Percentiles rank a stretch among this genome's conserved stretches.
Evolutionary conservation across 1,284 basidiomycete species (phyloP).

Genomic region (Malassezia arunalokei): DNA sequence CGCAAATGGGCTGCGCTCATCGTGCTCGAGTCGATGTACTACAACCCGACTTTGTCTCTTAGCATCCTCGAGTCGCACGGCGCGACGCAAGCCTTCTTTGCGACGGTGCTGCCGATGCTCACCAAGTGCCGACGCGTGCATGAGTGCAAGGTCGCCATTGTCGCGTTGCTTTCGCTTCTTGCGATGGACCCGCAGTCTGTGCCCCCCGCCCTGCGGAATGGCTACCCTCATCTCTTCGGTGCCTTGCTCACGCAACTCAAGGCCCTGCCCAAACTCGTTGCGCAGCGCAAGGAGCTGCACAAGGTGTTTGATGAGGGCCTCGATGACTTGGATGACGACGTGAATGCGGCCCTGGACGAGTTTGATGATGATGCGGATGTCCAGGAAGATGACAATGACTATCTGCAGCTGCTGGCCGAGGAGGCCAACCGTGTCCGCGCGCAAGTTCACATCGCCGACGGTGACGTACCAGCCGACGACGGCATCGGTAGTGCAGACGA

Average conservation of each 20-base stretch:
- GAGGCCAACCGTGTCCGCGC: conserved; percentile 34
- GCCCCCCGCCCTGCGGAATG: conserved; percentile 24
- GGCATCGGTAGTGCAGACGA: conserved; percentile 24
- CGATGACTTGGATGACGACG: conserved; percentile 22
- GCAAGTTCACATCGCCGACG: conserved; percentile 11
- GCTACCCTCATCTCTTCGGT: conserved; percentile 27
- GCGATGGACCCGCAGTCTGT: conserved; percentile 22
- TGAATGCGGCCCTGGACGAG: conserved; percentile 23
- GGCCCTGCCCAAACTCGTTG: conserved; percentile 30
- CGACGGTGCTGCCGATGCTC: conserved; percentile 55
- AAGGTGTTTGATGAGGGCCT: conserved; percentile 34
- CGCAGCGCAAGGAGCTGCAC: conserved; percentile 30
- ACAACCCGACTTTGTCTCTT: conserved; percentile 66
- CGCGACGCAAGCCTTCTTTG: conserved; percentile 63
- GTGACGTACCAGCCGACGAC: conserved; percentile 24
- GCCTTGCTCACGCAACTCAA: conserved; percentile 29
- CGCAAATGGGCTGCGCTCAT: conserved; percentile 69
- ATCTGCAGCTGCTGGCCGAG: conserved; percentile 39
- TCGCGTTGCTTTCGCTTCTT: conserved; percentile 52
- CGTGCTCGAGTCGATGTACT: conserved; percentile 69
- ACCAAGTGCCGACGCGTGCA: conserved; percentile 67
- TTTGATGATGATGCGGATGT: conserved; percentile 39
- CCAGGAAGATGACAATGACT: conserved; percentile 43
- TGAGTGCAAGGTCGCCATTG: conserved; percentile 71
- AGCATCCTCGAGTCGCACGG: conserved; percentile 58